phyloP scores from a whole-genome alignment of 2,329 filamentous ascomycete species.

The Aschersonia sp. region DNA sequence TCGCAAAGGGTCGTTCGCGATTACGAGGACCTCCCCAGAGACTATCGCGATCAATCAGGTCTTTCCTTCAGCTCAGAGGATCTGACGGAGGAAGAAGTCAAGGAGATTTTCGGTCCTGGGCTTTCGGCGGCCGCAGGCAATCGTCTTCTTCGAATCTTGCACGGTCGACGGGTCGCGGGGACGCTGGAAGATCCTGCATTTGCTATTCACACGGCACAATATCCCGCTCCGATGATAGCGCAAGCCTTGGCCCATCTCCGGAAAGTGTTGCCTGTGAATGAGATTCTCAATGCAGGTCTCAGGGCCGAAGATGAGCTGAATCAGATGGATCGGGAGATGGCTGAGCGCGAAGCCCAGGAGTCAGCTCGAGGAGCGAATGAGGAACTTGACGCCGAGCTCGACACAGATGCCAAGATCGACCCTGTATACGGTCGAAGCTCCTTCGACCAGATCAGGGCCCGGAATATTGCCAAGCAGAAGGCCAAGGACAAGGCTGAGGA shows the following conservation, averaged over 20 bases:
- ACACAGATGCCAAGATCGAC: conserved; percentile 18
- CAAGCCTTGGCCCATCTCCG: conserved; percentile 41
- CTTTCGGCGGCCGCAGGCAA: conserved; percentile 33
- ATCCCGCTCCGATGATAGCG: conserved; percentile 23
- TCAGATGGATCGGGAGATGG: conserved; percentile 28
- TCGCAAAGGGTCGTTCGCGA: conserved; percentile 26
- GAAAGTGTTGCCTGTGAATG: conserved; percentile 38
- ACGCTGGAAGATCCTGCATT: conserved; percentile 45
- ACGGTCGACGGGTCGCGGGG: conserved; percentile 49
- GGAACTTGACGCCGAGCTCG: conserved; percentile 7
- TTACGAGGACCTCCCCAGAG: conserved; percentile 42
- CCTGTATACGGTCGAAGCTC: conserved; percentile 43
- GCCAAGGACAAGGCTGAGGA: conserved; percentile 29
- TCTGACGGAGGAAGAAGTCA: conserved; percentile 31
- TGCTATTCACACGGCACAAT: conserved; percentile 30
- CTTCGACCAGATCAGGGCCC: conserved; percentile 41
- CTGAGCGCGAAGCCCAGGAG: conserved; percentile 10
- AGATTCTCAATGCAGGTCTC: conserved; percentile 44
- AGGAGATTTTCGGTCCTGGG: conserved; percentile 33
- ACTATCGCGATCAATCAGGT: conserved; percentile 40
- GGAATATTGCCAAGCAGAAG: conserved; percentile 33
- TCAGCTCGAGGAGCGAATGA: conserved; percentile 10
- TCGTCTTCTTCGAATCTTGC: conserved; percentile 39
- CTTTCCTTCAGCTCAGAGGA: conserved; percentile 36
- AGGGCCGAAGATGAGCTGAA: conserved; percentile 48